These are phyloP conservation scores for Rhynchospora pubera DNA, from an alignment of 176 grass and related monocot species.

Conservation along the genomic window DNA sequence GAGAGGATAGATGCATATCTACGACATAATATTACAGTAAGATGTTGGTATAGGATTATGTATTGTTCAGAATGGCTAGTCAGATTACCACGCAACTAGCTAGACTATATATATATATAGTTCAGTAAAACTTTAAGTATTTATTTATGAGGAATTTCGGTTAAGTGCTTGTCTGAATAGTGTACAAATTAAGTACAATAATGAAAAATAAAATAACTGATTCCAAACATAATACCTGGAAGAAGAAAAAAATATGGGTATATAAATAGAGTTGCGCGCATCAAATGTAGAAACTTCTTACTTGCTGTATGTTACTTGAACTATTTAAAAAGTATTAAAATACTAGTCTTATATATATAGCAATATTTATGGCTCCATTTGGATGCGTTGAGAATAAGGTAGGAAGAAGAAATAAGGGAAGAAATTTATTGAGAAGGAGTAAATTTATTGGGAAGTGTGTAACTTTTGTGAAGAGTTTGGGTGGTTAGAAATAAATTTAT, in stretches of 20 bases:
- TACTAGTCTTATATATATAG: background rate
- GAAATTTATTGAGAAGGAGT: too few species aligned
- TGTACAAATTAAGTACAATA: conserved; percentile 12
- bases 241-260: background rate
- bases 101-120: background rate
- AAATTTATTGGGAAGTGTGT: too few species aligned
- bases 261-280: conserved; percentile 14
- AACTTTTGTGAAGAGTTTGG: too few species aligned
- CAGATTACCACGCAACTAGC: background rate
- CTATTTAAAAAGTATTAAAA: background rate
- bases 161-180: background rate
- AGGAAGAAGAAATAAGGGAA: too few species aligned
- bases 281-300: background rate
- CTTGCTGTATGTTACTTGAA: background rate
- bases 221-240: conserved; percentile 11
- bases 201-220: conserved; percentile 16
- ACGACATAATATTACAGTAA: background rate
- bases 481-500: too few species aligned
- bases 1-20: background rate
- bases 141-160: background rate
- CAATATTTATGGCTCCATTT: too few species aligned
- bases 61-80: background rate
- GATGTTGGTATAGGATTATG: background rate
- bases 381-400: too few species aligned
- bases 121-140: background rate